Base-by-base conservation (phyloP, 331 rosid genomes). In the Acacia concinna region DNA sequence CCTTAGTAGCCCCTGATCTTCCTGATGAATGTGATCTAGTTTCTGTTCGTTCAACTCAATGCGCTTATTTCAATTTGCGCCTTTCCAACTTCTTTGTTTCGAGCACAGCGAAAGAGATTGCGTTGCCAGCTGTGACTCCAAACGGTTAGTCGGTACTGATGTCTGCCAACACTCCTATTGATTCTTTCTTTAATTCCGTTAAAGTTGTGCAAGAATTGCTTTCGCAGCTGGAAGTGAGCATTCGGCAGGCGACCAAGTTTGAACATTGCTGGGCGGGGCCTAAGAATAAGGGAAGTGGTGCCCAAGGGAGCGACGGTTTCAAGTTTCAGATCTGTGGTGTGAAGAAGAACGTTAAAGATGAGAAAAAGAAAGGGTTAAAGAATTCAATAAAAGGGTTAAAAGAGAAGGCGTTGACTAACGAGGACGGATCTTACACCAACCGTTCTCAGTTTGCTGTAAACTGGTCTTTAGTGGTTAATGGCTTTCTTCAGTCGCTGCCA, bases 401-500 rank as follows among this genome's bases (percentile, higher is more conserved):
- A 68, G 88, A 80, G 81, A 82, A 23, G 76, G 85, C 77, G 71
- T 52, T 62, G 31, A 86, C 62, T 15, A 86, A 83, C 80, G 92
- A 86, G 54, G 88, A 89, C 44, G 87, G 81, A 25, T 73, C 90
- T 71, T 81, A 85, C 79, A 75, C 63, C 17, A 56, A 95, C 71
- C 91, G 94, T 85, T 78, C 89, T 90, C 85, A 89, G 59, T 93
- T 87, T 91, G 90, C 94, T 2, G 87, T 88, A 47, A 74, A 87
- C 75, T 93, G 93, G 99, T 90, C 96, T 46, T 74, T 89, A 81
- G 51, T 91, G 77, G 84, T 91, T 80, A 90, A 79, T 79, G 89
- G 85, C 46, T 86, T 91, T 40, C 84, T 93, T 69, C 99, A 88
- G 89, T 88, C 94, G 65, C 68, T 93, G 86, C 98, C 98, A 2